Percentiles rank a stretch among this genome's conserved stretches.
Conservation (phyloP, 2,329 filamentous ascomycete genomes). For the Fusarium tupiense region DNA sequence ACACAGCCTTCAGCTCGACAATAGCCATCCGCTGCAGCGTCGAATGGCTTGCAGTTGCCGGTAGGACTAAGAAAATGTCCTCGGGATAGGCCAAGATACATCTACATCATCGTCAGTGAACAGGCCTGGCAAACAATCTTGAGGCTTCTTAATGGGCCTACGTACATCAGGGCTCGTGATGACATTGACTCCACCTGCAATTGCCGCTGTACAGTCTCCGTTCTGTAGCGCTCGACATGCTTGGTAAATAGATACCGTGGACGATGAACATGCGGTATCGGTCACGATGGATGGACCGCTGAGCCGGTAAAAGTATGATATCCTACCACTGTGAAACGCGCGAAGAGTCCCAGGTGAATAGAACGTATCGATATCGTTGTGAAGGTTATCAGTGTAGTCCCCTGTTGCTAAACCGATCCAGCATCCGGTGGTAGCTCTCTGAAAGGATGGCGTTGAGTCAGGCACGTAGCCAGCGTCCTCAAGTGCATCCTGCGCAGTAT, state of each 20-base stretch:
- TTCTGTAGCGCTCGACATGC: not conserved
- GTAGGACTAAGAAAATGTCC: constrained; percentile 1
- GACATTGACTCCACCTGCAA: not conserved
- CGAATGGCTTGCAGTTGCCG: constrained; percentile 2
- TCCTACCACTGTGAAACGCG: not conserved
- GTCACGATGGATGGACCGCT: not conserved
- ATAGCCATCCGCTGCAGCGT: not conserved
- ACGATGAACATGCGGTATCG: constrained; percentile 1
- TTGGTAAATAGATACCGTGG: not conserved
- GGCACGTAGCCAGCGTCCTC: constrained; percentile 1
- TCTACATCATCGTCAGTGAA: not conserved
- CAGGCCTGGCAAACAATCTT: too few species aligned
- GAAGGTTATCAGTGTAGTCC: not conserved
- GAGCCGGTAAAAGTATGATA: not conserved
- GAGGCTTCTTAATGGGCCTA: not conserved
- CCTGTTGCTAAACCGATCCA: not conserved
- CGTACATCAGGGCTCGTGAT: constrained; percentile 4
- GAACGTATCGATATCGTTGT: not conserved
- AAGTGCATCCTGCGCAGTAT: not conserved
- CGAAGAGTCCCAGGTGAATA: not conserved
- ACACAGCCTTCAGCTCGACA: not conserved
- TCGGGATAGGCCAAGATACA: not conserved
- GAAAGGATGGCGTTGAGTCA: not conserved
- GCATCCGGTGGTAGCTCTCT: not conserved
- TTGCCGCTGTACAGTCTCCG: not conserved